Percentiles rank a stretch among this genome's conserved stretches.
Conservation (phyloP, 2,329 filamentous ascomycete species). For the Nigrospora sphaerica region DNA sequence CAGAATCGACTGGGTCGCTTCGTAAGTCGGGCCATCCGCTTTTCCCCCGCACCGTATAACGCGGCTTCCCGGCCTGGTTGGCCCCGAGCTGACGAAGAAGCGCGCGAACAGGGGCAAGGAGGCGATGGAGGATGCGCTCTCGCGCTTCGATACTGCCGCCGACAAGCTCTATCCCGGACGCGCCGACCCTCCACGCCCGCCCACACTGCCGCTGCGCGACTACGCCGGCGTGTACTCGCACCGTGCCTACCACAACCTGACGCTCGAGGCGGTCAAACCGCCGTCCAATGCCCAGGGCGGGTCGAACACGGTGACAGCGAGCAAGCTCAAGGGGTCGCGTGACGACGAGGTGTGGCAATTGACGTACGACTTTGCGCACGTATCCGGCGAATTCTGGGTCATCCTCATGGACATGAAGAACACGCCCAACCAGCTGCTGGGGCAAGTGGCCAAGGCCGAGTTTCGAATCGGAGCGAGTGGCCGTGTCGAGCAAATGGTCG, state of each 20-base stretch:
- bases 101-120: constrained; percentile 10
- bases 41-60: constrained; percentile 1
- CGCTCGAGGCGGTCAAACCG: constrained; percentile 10
- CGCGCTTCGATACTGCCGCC: constrained; percentile 21
- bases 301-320: neutral
- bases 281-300: neutral
- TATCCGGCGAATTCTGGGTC: constrained; percentile 28
- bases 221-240: constrained; percentile 37
- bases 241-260: constrained; percentile 31
- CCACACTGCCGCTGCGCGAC: constrained; percentile 23
- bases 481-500: constrained; percentile 15
- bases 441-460: constrained; percentile 20
- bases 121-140: constrained; percentile 8
- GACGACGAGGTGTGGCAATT: constrained; percentile 23
- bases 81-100: neutral
- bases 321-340: constrained; percentile 17
- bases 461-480: constrained; percentile 23
- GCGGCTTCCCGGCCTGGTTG: neutral
- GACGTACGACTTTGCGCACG: constrained; percentile 23
- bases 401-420: constrained; percentile 19
- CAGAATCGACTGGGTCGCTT: constrained; percentile 26
- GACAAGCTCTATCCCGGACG: constrained; percentile 29
- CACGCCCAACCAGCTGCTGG: constrained; percentile 13
- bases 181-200: constrained; percentile 25
- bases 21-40: constrained; percentile 15